These are phyloP conservation scores for Spiraea crenata DNA, from an alignment of 331 rosid species.

Conservation along the genomic window DNA sequence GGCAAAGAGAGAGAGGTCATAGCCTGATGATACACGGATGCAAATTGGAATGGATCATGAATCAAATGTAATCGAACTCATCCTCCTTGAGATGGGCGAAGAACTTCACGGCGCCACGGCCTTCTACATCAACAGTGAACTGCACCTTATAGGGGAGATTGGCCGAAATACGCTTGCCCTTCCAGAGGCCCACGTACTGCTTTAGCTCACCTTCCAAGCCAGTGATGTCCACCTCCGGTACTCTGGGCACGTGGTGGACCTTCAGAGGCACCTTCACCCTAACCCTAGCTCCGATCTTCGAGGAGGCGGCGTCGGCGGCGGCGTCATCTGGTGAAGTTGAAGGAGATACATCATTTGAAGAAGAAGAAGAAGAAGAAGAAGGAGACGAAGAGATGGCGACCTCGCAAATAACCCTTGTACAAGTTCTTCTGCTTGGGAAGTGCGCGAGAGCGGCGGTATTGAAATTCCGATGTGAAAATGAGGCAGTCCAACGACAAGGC, in stretches of 20 bases:
- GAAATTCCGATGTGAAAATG: slow-evolving; percentile 4
- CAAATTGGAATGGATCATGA: background rate
- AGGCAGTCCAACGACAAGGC: slow-evolving; percentile 11
- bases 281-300: slow-evolving; percentile 68
- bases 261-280: slow-evolving; percentile 80
- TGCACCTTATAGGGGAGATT: slow-evolving; percentile 85
- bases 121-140: slow-evolving; percentile 57
- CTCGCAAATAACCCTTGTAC: slow-evolving; percentile 33
- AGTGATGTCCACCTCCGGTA: slow-evolving; percentile 58
- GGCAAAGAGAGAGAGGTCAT: slow-evolving; percentile 5
- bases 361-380: slow-evolving; percentile 29
- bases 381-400: slow-evolving; percentile 34
- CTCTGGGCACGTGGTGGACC: slow-evolving; percentile 80
- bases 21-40: slow-evolving; percentile 7
- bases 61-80: slow-evolving; percentile 62
- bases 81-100: slow-evolving; percentile 89
- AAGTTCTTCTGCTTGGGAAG: slow-evolving; percentile 19
- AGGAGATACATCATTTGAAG: slow-evolving; percentile 25
- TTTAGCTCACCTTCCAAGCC: slow-evolving; percentile 81
- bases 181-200: slow-evolving; percentile 85
- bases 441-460: background rate
- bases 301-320: slow-evolving; percentile 23
- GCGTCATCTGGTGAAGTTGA: slow-evolving; percentile 35
- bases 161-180: slow-evolving; percentile 82
- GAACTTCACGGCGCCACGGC: slow-evolving; percentile 87